Evolutionary conservation across 108 stramenopile species (phyloP), one percentile per base, ranked within the genome.

Genomic region (Stephanodiscus triporus): DNA sequence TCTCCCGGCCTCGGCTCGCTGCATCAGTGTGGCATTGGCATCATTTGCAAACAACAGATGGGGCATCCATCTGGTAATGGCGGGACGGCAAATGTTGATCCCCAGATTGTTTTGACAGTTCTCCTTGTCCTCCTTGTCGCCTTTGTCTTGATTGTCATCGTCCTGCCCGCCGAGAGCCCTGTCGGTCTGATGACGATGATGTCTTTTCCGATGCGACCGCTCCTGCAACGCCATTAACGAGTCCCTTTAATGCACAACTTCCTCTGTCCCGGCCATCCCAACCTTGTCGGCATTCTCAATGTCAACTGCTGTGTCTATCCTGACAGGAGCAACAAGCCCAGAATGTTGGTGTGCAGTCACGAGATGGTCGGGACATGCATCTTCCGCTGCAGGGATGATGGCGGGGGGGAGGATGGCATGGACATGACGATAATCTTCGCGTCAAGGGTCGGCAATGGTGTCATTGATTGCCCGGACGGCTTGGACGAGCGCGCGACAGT

Each of bases 231-330:
- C n/a, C n/a, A n/a, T n/a, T n/a, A n/a, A 40, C 40, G 40, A 40
- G 7, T 8, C 1, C 40, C 4, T 1, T 11, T 11, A 11, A 40
- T 11, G 40, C 49, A 63, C 43, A 49, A 77, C 62, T 77, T 77
- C 47, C 4, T 9, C 0, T 77, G 76, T 63, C 45, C 10, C 10
- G 50, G 16, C 38, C 29, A 77, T 55, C 68, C 68, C 9, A 2
- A 26, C 0, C 22, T 65, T 2, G 32, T 24, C 47, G 90, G 87
- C 8, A 40, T 80, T 63, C 14, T 81, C 13, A 92, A 92, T 66
- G 91, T 89, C 70, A 82, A 89, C 75, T 92, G 88, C 42, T 92
- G 91, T 53, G 91, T 89, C 80, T 92, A 88, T 63, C 70, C 75
- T 2, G 87, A 92, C 78, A 88, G 91, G 37, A 80, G 66, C 32